phyloP scores from a whole-genome alignment of 352 stramenopile species.

The Sclerospora graminicola region DNA sequence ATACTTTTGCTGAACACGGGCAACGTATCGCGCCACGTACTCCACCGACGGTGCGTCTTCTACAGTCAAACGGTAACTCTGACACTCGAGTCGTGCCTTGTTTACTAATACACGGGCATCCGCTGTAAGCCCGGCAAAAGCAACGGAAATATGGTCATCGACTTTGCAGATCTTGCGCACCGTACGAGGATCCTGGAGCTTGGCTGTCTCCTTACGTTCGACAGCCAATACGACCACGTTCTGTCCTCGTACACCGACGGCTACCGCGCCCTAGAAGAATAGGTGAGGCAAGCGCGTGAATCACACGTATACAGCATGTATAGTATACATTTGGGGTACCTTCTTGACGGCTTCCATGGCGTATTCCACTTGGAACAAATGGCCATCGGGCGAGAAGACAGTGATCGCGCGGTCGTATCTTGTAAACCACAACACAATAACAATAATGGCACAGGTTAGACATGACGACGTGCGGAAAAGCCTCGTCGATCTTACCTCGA shows the following conservation, averaged over 20 bases:
- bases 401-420: constrained; percentile 99
- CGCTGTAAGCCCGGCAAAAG: constrained; percentile 96
- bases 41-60: constrained; percentile 92
- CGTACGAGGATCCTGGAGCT: constrained; percentile 95
- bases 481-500: constrained; percentile 23
- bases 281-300: no score
- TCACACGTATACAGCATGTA: neutral
- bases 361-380: constrained; percentile 99
- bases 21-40: constrained; percentile 97
- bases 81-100: constrained; percentile 94
- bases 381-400: constrained; percentile 98
- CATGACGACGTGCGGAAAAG: neutral
- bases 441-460: neutral
- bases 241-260: constrained; percentile 95
- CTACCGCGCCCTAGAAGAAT: constrained; percentile 88
- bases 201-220: constrained; percentile 84
- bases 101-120: constrained; percentile 97
- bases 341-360: constrained; percentile 99
- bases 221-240: constrained; percentile 92
- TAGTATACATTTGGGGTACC: constrained; percentile 32
- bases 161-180: constrained; percentile 99
- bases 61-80: constrained; percentile 97
- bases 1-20: constrained; percentile 95
- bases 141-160: constrained; percentile 96
- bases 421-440: neutral